Percentiles rank a stretch among this genome's conserved stretches.
Conservation (phyloP, 1,139 yeast genomes). For the Magnusiomyces suaveolens region DNA sequence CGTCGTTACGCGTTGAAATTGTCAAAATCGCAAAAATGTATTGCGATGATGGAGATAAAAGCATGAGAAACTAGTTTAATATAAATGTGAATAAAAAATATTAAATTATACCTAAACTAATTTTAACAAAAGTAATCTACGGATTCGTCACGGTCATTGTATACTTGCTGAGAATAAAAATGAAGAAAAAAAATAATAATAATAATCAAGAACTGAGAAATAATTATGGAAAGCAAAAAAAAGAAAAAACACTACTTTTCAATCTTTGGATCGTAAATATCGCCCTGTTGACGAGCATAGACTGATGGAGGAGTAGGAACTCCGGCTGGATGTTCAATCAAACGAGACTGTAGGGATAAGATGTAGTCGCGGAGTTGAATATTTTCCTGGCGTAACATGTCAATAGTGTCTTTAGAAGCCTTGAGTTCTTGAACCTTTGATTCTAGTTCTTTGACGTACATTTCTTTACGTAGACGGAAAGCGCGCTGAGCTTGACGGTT, state of each 20-base stretch:
- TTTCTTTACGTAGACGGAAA: conserved; percentile 71
- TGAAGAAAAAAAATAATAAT: not conserved
- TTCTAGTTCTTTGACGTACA: conserved; percentile 69
- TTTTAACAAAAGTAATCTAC: not conserved
- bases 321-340: conserved; percentile 40
- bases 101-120: not conserved
- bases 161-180: not conserved
- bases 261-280: conserved; percentile 11
- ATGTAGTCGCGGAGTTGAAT: conserved; percentile 65
- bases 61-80: too few relatives aligned
- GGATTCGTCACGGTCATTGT: not conserved
- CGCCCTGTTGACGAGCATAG: conserved; percentile 23
- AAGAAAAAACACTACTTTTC: conserved; percentile 6
- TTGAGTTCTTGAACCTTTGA: conserved; percentile 54
- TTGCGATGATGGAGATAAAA: not conserved
- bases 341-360: conserved; percentile 55
- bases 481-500: conserved; percentile 85
- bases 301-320: conserved; percentile 41
- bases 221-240: too few relatives aligned
- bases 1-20: too few relatives aligned
- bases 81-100: not conserved
- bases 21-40: too few relatives aligned
- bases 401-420: conserved; percentile 50
- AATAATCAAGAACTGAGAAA: too few relatives aligned
- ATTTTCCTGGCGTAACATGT: conserved; percentile 57